phyloP scores from a whole-genome alignment of 2,329 filamentous ascomycete genomes.

The Colletotrichum viniferum region DNA sequence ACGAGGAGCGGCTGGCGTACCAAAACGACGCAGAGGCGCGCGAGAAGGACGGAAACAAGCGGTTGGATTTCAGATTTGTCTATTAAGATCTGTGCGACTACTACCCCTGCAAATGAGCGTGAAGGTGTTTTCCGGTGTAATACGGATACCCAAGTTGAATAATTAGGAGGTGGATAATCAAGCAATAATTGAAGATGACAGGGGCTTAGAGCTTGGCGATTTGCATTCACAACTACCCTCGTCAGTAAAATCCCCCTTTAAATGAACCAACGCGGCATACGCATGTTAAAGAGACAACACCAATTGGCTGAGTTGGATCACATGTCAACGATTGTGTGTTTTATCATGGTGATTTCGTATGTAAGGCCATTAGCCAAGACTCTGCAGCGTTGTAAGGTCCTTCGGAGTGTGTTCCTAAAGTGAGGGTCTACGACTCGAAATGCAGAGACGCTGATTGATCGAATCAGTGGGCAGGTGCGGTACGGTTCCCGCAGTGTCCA shows the following conservation, averaged over 20 bases:
- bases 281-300: not conserved
- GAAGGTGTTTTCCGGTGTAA: not conserved
- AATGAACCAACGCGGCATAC: not conserved
- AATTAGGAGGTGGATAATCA: not conserved
- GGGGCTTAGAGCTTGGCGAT: not conserved
- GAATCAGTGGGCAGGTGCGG: not conserved
- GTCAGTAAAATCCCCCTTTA: not conserved
- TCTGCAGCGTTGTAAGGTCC: not conserved
- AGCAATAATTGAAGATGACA: not conserved
- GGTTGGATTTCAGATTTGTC: conserved; percentile 28
- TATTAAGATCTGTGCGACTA: not conserved
- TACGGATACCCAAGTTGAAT: not conserved
- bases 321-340: not conserved
- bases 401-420: not conserved
- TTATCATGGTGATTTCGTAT: not conserved
- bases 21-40: conserved; percentile 46
- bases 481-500: not conserved
- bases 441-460: not conserved
- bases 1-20: conserved; percentile 39
- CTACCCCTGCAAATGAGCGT: not conserved
- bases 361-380: not conserved
- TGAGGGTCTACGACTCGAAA: not conserved
- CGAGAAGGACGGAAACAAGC: conserved; percentile 49
- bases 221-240: not conserved
- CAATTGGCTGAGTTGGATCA: not conserved